These are phyloP conservation scores for Russula dissimulans DNA, from an alignment of 768 basidiomycete species.

Conservation along the genomic window DNA sequence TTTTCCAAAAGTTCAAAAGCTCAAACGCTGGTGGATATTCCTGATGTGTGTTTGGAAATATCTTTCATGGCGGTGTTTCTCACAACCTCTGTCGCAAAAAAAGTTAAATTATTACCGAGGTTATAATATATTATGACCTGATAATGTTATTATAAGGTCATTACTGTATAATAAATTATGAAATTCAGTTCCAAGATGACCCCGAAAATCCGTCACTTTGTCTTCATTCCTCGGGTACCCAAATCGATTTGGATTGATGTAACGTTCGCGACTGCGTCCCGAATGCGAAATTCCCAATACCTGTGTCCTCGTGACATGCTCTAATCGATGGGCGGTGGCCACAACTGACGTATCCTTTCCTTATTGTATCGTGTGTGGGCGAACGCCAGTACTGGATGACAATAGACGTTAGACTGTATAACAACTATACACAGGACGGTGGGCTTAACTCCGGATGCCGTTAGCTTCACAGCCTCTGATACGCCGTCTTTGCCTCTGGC, in stretches of 20 bases:
- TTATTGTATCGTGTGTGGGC: constrained; percentile 63
- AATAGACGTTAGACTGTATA: not conserved
- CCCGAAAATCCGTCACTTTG: not conserved
- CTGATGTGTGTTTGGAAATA: no score
- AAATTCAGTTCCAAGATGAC: not conserved
- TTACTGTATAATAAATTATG: no score
- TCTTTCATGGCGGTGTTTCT: no score
- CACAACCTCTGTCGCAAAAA: not conserved
- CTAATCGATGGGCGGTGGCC: not conserved
- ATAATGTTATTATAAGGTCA: no score
- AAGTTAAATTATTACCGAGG: no score
- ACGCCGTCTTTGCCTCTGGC: constrained; percentile 41
- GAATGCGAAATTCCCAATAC: constrained; percentile 69
- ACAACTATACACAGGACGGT: not conserved
- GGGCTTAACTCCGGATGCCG: not conserved
- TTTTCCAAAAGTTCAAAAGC: no score
- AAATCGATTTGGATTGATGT: not conserved
- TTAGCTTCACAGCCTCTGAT: constrained; percentile 31
- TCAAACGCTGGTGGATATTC: no score
- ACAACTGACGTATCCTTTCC: constrained; percentile 49
- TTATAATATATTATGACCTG: no score
- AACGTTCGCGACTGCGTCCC: constrained; percentile 30
- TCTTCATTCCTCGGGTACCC: not conserved
- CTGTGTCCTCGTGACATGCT: constrained; percentile 28
- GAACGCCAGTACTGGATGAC: constrained; percentile 56